Conservation (phyloP, 2,329 filamentous ascomycete species). For the Lasiodiplodia sp. region DNA sequence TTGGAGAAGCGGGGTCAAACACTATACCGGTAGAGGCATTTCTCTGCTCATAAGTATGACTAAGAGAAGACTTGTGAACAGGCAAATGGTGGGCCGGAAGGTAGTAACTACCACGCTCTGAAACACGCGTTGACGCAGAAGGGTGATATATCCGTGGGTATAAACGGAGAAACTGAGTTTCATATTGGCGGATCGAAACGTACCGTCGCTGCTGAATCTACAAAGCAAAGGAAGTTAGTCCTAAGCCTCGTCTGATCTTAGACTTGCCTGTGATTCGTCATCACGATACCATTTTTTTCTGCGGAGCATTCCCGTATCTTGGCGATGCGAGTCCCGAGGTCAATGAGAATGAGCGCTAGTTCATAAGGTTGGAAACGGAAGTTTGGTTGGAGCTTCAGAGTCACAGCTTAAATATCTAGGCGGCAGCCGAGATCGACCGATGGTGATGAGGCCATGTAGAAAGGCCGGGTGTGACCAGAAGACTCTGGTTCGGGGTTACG, state of each 20-base stretch:
- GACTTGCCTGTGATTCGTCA: constrained; percentile 15
- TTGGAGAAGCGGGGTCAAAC: constrained; percentile 3
- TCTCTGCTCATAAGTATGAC: too few relatives aligned
- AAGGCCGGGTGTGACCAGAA: background rate
- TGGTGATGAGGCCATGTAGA: background rate
- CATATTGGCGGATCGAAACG: background rate
- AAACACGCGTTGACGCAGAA: background rate
- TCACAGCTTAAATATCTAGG: constrained; percentile 14
- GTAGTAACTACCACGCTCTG: background rate
- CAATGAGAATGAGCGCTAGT: constrained; percentile 28
- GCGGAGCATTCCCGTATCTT: constrained; percentile 25
- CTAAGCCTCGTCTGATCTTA: constrained; percentile 1
- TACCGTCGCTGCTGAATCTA: background rate
- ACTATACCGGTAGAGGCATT: background rate
- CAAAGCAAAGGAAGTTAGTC: constrained; percentile 6
- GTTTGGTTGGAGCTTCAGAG: background rate
- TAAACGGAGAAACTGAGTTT: background rate
- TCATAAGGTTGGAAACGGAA: constrained; percentile 2
- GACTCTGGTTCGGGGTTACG: background rate
- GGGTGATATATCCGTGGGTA: background rate
- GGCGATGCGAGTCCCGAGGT: constrained; percentile 16
- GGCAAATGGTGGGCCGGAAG: background rate
- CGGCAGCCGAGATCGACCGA: constrained; percentile 8
- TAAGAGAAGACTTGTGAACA: background rate
- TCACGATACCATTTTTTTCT: constrained; percentile 8